Conservation (phyloP, 2,329 filamentous ascomycete species). For the Diplodia intermedia region DNA sequence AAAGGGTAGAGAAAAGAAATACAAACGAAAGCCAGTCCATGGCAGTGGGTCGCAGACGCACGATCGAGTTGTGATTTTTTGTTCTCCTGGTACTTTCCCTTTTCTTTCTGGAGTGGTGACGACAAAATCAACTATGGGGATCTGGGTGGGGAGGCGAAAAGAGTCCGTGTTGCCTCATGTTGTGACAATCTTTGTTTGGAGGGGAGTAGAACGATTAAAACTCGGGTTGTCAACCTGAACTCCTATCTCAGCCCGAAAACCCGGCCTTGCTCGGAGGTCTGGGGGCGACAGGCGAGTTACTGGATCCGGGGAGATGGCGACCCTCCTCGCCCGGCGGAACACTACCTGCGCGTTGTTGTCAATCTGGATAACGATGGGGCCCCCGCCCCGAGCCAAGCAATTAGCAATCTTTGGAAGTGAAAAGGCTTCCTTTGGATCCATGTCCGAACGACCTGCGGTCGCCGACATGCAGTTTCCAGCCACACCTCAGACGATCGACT, state of each 20-base stretch:
- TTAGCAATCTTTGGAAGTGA: constrained; percentile 20
- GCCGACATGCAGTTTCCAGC: constrained; percentile 7
- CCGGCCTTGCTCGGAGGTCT: neutral
- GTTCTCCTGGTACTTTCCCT: constrained; percentile 6
- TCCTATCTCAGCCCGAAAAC: constrained; percentile 14
- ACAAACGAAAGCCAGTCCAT: constrained; percentile 29
- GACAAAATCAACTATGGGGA: constrained; percentile 17
- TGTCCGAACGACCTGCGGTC: constrained; percentile 15
- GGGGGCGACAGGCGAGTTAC: constrained; percentile 4
- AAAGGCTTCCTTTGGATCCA: constrained; percentile 5
- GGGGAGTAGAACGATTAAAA: constrained; percentile 6
- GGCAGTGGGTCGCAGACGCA: constrained; percentile 28
- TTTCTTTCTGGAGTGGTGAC: constrained; percentile 26
- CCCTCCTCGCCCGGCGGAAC: constrained; percentile 11
- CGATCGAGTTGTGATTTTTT: constrained; percentile 13
- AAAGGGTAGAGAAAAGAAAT: neutral
- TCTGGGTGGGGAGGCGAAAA: neutral
- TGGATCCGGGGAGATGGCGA: constrained; percentile 17
- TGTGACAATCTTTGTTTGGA: constrained; percentile 28
- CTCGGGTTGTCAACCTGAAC: constrained; percentile 22
- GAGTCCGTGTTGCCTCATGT: constrained; percentile 6
- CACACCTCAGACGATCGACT: constrained; percentile 51
- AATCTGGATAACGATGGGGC: constrained; percentile 16
- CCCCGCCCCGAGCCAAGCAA: constrained; percentile 7
- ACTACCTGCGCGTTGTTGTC: neutral